A percentile compares a stretch with the other conserved stretches of the same genome.
Evolutionary conservation across 176 grass and related monocot species (phyloP).

Genomic region (Rhynchospora pubera): DNA sequence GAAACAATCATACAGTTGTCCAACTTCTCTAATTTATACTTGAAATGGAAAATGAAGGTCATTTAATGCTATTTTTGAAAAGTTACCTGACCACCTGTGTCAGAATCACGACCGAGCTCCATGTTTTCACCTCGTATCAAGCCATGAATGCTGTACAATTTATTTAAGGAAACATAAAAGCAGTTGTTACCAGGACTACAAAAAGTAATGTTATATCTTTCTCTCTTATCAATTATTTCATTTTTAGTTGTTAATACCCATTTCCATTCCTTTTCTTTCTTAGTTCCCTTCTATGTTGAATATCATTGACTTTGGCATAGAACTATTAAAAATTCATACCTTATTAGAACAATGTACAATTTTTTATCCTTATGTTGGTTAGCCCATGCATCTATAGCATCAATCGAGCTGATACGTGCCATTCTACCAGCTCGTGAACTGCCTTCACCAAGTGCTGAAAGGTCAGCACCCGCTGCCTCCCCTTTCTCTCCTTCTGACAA

Average conservation of each 20-base stretch:
- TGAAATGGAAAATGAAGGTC: neutral
- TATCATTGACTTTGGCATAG: neutral
- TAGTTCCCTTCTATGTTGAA: neutral
- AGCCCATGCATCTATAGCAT: conserved; percentile 44
- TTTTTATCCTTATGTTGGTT: conserved; percentile 47
- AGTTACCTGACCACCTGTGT: conserved; percentile 52
- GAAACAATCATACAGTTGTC: neutral
- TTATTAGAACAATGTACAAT: conserved; percentile 52
- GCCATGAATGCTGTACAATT: conserved; percentile 39
- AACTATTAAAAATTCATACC: conserved; percentile 11
- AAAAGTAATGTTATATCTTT: neutral
- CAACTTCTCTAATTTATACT: neutral
- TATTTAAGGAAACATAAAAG: conserved; percentile 3
- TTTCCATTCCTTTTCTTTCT: neutral
- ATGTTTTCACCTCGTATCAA: conserved; percentile 56
- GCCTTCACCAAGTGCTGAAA: conserved; percentile 29
- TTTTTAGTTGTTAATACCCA: neutral
- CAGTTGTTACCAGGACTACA: too few relatives aligned
- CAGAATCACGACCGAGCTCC: conserved; percentile 57
- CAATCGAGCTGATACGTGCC: conserved; percentile 36
- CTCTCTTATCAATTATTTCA: neutral
- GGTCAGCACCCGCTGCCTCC: conserved; percentile 18
- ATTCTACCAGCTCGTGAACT: conserved; percentile 37
- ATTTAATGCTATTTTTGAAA: neutral
- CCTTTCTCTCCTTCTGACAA: conserved; percentile 44